phyloP scores from a whole-genome alignment of 495 filamentous ascomycete genomes.

The Lepraria neglecta region DNA sequence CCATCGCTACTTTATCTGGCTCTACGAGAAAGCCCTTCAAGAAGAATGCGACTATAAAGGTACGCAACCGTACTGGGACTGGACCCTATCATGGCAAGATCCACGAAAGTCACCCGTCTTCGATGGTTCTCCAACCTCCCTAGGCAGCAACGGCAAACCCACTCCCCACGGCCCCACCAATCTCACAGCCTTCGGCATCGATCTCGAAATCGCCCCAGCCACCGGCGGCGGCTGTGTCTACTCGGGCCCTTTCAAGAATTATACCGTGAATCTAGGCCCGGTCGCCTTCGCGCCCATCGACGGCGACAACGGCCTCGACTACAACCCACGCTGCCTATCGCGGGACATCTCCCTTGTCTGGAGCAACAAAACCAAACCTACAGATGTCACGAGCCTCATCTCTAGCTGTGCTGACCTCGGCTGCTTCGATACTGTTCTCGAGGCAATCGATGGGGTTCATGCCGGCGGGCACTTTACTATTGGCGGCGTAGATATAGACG shows the following conservation, averaged over 20 bases:
- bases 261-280: conserved; percentile 48
- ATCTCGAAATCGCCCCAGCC: conserved; percentile 35
- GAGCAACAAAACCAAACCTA: conserved; percentile 45
- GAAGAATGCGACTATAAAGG: conserved; percentile 67
- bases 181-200: conserved; percentile 18
- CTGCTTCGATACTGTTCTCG: conserved; percentile 47
- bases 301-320: conserved; percentile 25
- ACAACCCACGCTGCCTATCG: conserved; percentile 60
- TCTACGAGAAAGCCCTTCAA: conserved; percentile 60
- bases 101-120: conserved; percentile 57
- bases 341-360: conserved; percentile 55
- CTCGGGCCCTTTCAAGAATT: conserved; percentile 51
- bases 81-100: conserved; percentile 45
- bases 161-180: conserved; percentile 34
- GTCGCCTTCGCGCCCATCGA: conserved; percentile 30
- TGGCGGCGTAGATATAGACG: conserved; percentile 54
- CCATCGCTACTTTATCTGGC: conserved; percentile 61
- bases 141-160: conserved; percentile 55
- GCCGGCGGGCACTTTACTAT: conserved; percentile 59
- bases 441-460: conserved; percentile 56
- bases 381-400: conserved; percentile 43
- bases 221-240: conserved; percentile 60
- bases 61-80: conserved; percentile 61
- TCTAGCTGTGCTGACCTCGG: conserved; percentile 36
- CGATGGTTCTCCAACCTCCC: conserved; percentile 53